Conservation (phyloP, 345 rosid species). For the Excoecaria agallocha region DNA sequence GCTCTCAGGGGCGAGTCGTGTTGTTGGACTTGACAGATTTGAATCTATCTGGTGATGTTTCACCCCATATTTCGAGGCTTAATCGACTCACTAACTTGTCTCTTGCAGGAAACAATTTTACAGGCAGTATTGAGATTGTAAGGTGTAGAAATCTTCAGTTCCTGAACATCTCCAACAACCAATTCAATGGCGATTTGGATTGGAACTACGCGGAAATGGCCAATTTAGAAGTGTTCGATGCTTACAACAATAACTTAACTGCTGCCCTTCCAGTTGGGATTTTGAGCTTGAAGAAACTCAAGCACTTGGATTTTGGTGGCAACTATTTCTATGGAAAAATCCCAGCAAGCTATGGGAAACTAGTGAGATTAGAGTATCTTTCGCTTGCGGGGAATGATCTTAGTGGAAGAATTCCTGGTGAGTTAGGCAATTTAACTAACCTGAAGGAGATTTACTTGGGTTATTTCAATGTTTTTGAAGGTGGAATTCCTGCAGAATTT, state of each 20-base stretch:
- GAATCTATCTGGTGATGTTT: slow-evolving; percentile 48
- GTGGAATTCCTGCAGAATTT: slow-evolving; percentile 68
- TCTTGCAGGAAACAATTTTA: slow-evolving; percentile 58
- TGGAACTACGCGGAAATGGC: slow-evolving; percentile 49
- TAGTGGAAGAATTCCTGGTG: slow-evolving; percentile 60
- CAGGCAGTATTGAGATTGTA: slow-evolving; percentile 35
- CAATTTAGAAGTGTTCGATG: slow-evolving; percentile 58
- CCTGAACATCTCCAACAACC: slow-evolving; percentile 71
- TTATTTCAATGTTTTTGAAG: slow-evolving; percentile 64
- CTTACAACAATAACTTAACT: slow-evolving; percentile 76
- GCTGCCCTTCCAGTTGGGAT: slow-evolving; percentile 57
- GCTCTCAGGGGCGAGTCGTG: slow-evolving; percentile 45
- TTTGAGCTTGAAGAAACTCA: slow-evolving; percentile 36
- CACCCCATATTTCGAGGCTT: slow-evolving; percentile 40
- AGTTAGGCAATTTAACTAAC: slow-evolving; percentile 65
- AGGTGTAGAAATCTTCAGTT: slow-evolving; percentile 39
- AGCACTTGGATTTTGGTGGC: slow-evolving; percentile 77
- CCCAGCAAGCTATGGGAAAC: slow-evolving; percentile 56
- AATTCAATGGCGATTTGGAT: slow-evolving; percentile 55
- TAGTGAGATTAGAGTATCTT: slow-evolving; percentile 53
- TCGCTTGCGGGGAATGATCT: slow-evolving; percentile 82
- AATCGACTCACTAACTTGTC: slow-evolving; percentile 50
- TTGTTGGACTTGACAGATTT: slow-evolving; percentile 57
- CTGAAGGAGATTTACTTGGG: slow-evolving; percentile 66
- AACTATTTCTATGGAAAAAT: slow-evolving; percentile 75